phyloP scores from a whole-genome alignment of 2,329 filamentous ascomycete genomes.

The Penicillium sp. region DNA sequence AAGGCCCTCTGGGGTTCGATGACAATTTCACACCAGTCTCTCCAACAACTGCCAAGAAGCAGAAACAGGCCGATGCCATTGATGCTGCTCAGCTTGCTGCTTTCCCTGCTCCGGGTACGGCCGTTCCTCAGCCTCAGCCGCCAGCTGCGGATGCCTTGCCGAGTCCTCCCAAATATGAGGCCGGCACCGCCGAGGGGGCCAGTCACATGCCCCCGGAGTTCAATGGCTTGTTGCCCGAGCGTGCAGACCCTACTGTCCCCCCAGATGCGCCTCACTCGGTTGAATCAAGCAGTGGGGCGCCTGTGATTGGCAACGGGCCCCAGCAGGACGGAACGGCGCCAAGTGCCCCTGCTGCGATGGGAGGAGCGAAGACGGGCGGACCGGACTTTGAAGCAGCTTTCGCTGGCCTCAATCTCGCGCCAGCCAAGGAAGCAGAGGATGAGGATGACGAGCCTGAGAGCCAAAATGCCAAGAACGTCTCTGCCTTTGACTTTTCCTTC shows the following conservation, averaged over 20 bases:
- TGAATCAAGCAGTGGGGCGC: slow-evolving; percentile 36
- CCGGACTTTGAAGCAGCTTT: slow-evolving; percentile 50
- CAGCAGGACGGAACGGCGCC: slow-evolving; percentile 21
- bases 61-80: slow-evolving; percentile 31
- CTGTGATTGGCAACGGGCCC: slow-evolving; percentile 37
- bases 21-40: slow-evolving; percentile 79
- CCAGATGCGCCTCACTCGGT: slow-evolving; percentile 42
- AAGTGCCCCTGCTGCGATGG: slow-evolving; percentile 17
- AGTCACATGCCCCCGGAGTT: slow-evolving; percentile 38
- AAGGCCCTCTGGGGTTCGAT: slow-evolving; percentile 68
- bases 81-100: slow-evolving; percentile 39
- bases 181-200: slow-evolving; percentile 23
- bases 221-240: slow-evolving; percentile 40
- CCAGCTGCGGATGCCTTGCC: slow-evolving; percentile 57
- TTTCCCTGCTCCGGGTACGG: slow-evolving; percentile 42
- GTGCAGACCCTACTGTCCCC: slow-evolving; percentile 39
- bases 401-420: slow-evolving; percentile 44
- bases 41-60: slow-evolving; percentile 33
- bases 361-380: slow-evolving; percentile 32
- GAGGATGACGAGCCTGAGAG: slow-evolving; percentile 61
- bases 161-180: slow-evolving; percentile 51
- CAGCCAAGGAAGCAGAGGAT: slow-evolving; percentile 45
- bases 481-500: slow-evolving; percentile 49
- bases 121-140: slow-evolving; percentile 37
- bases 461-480: slow-evolving; percentile 31